Conservation (phyloP, 2,329 filamentous ascomycete species). For the Alternaria novae-zelandiae region DNA sequence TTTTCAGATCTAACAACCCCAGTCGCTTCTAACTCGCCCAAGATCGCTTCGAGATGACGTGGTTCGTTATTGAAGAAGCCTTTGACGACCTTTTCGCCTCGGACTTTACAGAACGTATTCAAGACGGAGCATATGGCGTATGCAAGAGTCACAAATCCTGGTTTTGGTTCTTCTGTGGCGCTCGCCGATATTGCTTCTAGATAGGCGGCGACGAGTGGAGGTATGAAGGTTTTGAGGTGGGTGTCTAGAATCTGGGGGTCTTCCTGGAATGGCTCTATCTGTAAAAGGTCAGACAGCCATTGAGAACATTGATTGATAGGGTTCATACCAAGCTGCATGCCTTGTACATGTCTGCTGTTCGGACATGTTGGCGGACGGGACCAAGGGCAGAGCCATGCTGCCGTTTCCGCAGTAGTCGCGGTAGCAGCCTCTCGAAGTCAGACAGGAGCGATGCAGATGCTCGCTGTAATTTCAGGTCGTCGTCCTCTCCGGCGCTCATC, state of each 20-base stretch:
- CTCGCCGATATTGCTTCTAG: conserved; percentile 65
- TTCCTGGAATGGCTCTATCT: conserved; percentile 90
- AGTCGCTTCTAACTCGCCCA: conserved; percentile 74
- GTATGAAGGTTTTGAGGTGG: conserved; percentile 76
- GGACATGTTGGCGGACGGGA: conserved; percentile 47
- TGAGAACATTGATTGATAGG: background rate
- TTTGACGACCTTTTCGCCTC: conserved; percentile 90
- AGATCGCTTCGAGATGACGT: conserved; percentile 79
- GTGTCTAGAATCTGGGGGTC: conserved; percentile 91
- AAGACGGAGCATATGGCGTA: conserved; percentile 77
- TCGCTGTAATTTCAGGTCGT: conserved; percentile 54
- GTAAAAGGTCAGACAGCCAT: conserved; percentile 1
- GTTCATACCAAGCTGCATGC: conserved; percentile 43
- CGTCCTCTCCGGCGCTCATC: conserved; percentile 52
- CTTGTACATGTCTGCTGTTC: conserved; percentile 49
- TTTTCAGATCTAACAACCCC: conserved; percentile 30
- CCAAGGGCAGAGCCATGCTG: conserved; percentile 23
- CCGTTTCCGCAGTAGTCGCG: conserved; percentile 49
- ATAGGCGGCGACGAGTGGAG: conserved; percentile 76
- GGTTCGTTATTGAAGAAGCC: conserved; percentile 92
- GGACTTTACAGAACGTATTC: conserved; percentile 92
- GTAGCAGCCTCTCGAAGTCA: conserved; percentile 40
- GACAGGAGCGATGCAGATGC: conserved; percentile 48
- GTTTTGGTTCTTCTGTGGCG: conserved; percentile 23
- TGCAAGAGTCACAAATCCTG: conserved; percentile 36